Evolutionary conservation across 352 stramenopile genomes (phyloP).

Genomic region (Phytopythium sindhum): DNA sequence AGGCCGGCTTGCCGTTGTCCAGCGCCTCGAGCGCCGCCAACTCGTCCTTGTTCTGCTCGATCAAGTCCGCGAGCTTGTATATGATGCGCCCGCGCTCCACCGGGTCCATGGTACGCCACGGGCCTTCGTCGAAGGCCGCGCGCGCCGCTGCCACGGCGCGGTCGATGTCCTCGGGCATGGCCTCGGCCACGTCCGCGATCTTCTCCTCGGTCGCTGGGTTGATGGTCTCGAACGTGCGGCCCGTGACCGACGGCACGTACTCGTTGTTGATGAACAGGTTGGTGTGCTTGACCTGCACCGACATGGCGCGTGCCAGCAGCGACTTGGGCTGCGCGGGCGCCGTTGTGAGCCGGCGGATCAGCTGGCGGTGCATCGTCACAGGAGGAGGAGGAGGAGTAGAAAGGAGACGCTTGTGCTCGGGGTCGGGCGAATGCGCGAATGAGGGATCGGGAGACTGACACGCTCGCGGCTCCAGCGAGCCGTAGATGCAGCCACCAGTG

Average conservation of each 20-base stretch:
- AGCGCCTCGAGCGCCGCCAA: constrained; percentile 85
- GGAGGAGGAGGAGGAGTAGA: background rate
- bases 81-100: constrained; percentile 51
- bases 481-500: background rate
- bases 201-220: constrained; percentile 76
- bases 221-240: constrained; percentile 67
- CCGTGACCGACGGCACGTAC: constrained; percentile 62
- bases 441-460: background rate
- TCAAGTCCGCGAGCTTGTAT: constrained; percentile 38
- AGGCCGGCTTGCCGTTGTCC: constrained; percentile 92
- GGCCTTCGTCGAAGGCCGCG: constrained; percentile 50
- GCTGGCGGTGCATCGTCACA: background rate
- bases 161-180: constrained; percentile 53
- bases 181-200: constrained; percentile 63
- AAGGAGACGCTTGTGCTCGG: background rate
- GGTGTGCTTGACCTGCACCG: constrained; percentile 45
- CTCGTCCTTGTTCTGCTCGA: constrained; percentile 57
- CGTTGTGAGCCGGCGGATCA: constrained; percentile 2
- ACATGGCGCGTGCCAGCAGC: constrained; percentile 27
- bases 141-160: constrained; percentile 55
- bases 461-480: background rate
- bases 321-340: background rate
- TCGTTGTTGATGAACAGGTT: constrained; percentile 84
- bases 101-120: constrained; percentile 5
- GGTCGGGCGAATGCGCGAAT: background rate